Base-by-base conservation (phyloP, 177 flowering plant species). In the Vitis hybrid region DNA sequence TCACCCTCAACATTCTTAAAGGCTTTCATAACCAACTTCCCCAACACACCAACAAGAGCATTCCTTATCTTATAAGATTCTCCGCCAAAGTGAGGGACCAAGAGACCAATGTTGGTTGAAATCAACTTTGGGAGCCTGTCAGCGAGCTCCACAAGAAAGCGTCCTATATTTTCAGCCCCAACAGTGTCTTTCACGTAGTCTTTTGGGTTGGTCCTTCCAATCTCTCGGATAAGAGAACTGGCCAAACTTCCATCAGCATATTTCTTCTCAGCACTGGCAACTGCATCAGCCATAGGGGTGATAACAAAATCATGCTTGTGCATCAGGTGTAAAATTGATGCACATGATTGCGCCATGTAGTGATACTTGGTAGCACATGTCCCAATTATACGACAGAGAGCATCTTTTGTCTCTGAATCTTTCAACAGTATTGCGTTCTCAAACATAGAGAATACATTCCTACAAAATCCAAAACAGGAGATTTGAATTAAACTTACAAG, bases 41-140 rank as follows among this genome's bases (percentile, higher is more conserved):
- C 98, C 66, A 96, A 74, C 57, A 92, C 94, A 62, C 94, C 93
- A 72, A 90, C 89, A 69, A 96, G 94, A 22, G 98, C 94, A 84
- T 90, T 96, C 74, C 99, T 85, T 67, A 96, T 92, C 83, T 96
- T 96, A 67, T 96, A 93, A 39, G 99, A 96, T 70, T 96, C 99
- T 22, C 98, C 99, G 66, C 97, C 98, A 86, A 96, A 93, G 63
- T 96, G 99, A 8, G 97, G 90, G 48, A 96, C 78, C 78, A 96
- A 73, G 50, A 96, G 55, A n/a, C 98, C 99, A 60, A 96, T 77
- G 69, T 96, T 93, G 6, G 81, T 85, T 3, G 99, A 89, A 31
- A 92, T 68, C 77, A 93, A 78, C 79, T 87, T 96, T 20, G 99
- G 99, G 72, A 90, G 61, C 67, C 89, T 77, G 29, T 90, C 98